Base-by-base conservation (phyloP, 805 yeast genomes). In the Candida piceae region DNA sequence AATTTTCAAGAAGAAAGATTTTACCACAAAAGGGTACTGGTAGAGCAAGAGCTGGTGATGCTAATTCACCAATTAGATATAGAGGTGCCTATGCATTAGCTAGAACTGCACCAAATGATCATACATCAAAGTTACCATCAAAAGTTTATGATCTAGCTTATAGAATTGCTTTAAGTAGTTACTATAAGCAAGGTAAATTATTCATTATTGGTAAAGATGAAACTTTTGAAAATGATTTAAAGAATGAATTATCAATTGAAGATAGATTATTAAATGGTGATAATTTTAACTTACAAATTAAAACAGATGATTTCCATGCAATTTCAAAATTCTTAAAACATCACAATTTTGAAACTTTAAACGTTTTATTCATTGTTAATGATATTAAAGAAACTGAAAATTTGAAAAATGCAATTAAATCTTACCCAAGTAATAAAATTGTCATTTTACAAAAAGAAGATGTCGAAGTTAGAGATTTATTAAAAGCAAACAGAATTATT, bases 1-100 rank as follows among this genome's bases (percentile, higher is more conserved):
- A 89, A 41, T 89, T 76, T 60, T 83, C 95, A 17, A 75, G 94
- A 61, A 74, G 74, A 53, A 93, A 93, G 58, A 67, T 93, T 48
- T 70, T 77, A 26, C 85, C 87, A 21, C 98, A 93, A 64, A 93
- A 93, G 64, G 97, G 97, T 42, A 67, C 86, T 12, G 99, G 99
- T 64, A 73, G 75, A 44, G 99, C 99, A 36, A 80, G 99, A 70
- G 82, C 78, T 37, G 99, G 99, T 67, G 97, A 89, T 63, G 88
- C 84, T 41, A 90, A 89, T 54, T 86, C 96, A 17, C 98, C 98
- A 34, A 83, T 80, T 31, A 80, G 96, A 66, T 79, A 77, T 53
- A 86, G 84, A 54, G 96, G 96, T 59, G 88, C 90, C 36, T 72
- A 81, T 50, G 97, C 97, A 0, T 76, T 82, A 52, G 96, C 93